Evolutionary conservation across 2,329 filamentous ascomycete genomes (phyloP), one percentile per base, ranked within the genome.

Genomic region (Ascocoryne sarcoides): DNA sequence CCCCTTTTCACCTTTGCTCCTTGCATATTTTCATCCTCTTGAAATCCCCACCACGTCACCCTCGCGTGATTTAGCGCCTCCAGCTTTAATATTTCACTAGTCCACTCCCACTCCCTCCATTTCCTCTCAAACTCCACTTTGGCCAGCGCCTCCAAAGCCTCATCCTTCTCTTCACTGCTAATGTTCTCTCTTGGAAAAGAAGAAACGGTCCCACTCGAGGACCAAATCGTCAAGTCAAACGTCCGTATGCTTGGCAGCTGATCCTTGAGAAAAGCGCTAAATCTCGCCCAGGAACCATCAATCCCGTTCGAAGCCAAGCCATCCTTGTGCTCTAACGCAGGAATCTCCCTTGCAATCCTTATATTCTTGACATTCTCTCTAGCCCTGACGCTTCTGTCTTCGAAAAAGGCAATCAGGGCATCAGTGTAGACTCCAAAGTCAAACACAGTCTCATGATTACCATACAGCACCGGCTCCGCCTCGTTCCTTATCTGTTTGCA

Each of bases 161-260:
- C 19, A 16, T 32, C 16, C 10, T 23, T 14, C 15, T 37, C 26
- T 19, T 39, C 19, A 8, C 35, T 20, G 5, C 38, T n/a, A n/a
- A n/a, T n/a, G n/a, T 21, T 21, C 10, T 19, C 14, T 4, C 5
- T 17, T 14, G 16, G 15, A 29, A 44, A 40, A 2, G 8, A 2
- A 5, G n/a, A 4, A 12, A 14, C 4, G 16, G 10, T 34, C 12
- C 43, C 36, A n/a, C 26, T 30, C 10, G 28, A 21, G 17, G 44
- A 43, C 54, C 55, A 58, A 28, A 56, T 19, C 16, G 44, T 53
- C 15, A 57, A 37, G 44, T 57, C 51, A 2, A 58, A 10, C 8
- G 14, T 29, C 28, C 34, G 36, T 28, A 56, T 29, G 5, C 43
- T 40, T 2, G 2, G 18, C 20, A 53, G 14, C 15, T 50, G 40